Percentiles rank a stretch among this genome's conserved stretches.
phyloP scores from a whole-genome alignment of 2,329 filamentous ascomycete genomes.

The Scedosporium aurantiacum region DNA sequence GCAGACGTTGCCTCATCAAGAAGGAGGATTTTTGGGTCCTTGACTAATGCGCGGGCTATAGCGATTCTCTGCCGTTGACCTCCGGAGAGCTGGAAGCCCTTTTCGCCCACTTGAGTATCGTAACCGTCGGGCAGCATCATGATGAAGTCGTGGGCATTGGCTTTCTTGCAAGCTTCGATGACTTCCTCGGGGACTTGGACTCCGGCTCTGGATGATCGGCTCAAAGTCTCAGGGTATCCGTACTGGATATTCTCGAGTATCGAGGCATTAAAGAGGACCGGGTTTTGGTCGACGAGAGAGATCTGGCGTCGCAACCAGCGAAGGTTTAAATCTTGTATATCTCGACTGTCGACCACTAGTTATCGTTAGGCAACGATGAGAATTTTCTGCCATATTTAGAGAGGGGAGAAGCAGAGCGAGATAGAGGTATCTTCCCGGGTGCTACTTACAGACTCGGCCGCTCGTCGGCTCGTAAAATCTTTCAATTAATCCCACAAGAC shows the following conservation, averaged over 20 bases:
- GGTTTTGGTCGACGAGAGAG: conserved; percentile 26
- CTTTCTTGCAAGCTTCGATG: conserved; percentile 32
- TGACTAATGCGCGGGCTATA: conserved; percentile 56
- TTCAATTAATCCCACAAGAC: no score
- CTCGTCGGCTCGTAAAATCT: no score
- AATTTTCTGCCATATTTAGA: no score
- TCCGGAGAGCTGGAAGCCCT: conserved; percentile 53
- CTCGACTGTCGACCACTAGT: conserved; percentile 31
- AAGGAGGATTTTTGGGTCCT: conserved; percentile 50
- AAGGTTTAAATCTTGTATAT: not conserved
- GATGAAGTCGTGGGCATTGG: conserved; percentile 44
- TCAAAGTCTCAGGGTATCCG: conserved; percentile 32
- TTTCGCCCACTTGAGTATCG: conserved; percentile 51
- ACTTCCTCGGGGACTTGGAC: no score
- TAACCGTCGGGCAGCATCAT: conserved; percentile 41
- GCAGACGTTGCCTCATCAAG: conserved; percentile 60
- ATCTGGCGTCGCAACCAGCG: not conserved
- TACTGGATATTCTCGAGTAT: conserved; percentile 41
- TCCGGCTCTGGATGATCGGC: conserved; percentile 23
- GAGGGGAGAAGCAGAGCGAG: no score
- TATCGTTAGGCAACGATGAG: conserved; percentile 15
- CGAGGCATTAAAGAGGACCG: conserved; percentile 40
- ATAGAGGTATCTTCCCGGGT: no score
- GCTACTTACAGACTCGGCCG: no score
- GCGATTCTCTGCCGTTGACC: conserved; percentile 57